Evolutionary conservation across 257 asterid genomes (phyloP), one percentile per base, ranked within the genome.

Genomic region (Primulina huaijiensis): DNA sequence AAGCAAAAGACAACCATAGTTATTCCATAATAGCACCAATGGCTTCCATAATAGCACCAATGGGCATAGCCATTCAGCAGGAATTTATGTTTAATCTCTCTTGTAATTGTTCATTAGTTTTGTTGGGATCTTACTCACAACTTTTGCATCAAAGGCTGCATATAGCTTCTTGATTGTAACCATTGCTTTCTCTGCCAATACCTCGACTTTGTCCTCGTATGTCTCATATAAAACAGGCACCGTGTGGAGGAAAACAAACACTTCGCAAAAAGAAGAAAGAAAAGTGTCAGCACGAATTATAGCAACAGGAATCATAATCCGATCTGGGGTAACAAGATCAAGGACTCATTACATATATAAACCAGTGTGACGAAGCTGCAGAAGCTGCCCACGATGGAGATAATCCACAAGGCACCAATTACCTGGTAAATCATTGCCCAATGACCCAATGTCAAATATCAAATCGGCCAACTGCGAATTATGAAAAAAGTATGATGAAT

Each of bases 171-270:
- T 81, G 63, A 84, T 52, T 75, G 79, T 84, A 25, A 53, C 75
- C 75, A 72, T 82, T 17, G 84, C 86, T 62, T 84, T 84, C 83
- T 81, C 89, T 29, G 84, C 86, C 37, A 81, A 73, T 43, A 81
- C 72, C 50, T 81, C 89, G 21, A 84, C 74, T 77, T 81, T 75
- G 68, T 84, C 89, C 75, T 81, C 86, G 8, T 72, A 84, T 64
- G 69, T 81, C 77, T 84, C 89, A 17, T 79, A 84, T 11, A 81
- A 76, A 59, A 81, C 75, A 29, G 89, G 86, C 60, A 79, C 83
- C 7, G 86, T 81, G 33, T 81, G 86, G 76, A 84, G 74, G 76
- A 81, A 59, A 33, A 79, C 67, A 23, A 81, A 81, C 35, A 65
- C 89, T 84, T 76, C 62, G 71, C 46, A n/a, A 10, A 21, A 2